Evolutionary conservation across 2,329 filamentous ascomycete species (phyloP), one percentile per base, ranked within the genome.

Genomic region (Ceratocystis lukuohia): DNA sequence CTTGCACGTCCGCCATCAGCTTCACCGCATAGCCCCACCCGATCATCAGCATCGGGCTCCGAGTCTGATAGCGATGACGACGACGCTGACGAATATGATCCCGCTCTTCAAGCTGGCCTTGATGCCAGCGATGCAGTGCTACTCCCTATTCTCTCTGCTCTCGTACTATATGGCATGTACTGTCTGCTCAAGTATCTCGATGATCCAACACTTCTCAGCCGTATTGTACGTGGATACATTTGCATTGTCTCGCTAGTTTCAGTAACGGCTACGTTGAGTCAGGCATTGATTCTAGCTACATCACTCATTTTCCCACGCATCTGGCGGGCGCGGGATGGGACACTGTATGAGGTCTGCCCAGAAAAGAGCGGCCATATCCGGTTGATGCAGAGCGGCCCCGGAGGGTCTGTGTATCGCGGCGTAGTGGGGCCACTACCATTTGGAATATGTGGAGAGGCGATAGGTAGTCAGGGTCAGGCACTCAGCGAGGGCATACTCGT

Each of bases 131-230:
- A 97, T 75, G 93, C 91, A 61, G 83, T 97, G 70, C 75, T 95
- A 71, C 89, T 96, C 69, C 94, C 93, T 1, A 71, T 96, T 41
- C 79, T 91, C 65, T 92, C 91, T 5, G 90, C 86, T 1, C 72
- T 79, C 8, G 84, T 87, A 1, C 82, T 97, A 7, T 81, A 85
- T 53, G 85, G 85, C 4, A 80, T 97, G 12, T 97, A 97, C 77
- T 87, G 92, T 71, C 79, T 96, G 68, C 91, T 97, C 73, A 91
- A 95, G 74, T 94, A 88, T 82, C 83, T 96, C 66, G 80, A 93
- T 70, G 89, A 96, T 72, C 87, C 91, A 0, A 80, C 85, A 10
- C 78, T 95, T 25, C 77, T 97, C 71, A 96, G 93, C 77, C 89
- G 87, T 75, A 82, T 95, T 48, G 78, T 97, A 25, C 87, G 89